Conservation (phyloP, 139 green algal genomes). For the Closterium sp. region DNA sequence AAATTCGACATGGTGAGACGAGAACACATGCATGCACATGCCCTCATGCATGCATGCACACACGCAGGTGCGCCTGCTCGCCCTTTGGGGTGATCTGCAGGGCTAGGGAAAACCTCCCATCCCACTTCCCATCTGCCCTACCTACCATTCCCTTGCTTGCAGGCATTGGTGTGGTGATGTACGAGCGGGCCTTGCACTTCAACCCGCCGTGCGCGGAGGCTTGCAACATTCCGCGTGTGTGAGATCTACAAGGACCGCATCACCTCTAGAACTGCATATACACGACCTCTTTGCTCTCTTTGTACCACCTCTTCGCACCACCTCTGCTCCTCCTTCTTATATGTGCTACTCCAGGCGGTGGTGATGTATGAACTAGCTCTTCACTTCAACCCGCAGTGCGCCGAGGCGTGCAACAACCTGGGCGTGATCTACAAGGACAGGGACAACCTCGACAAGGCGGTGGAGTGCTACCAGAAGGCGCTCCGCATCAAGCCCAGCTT, state of each 20-base stretch:
- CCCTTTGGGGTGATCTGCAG: too few species aligned
- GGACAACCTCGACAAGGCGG: constrained; percentile 72
- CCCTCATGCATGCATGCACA: background rate
- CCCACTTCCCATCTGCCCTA: too few species aligned
- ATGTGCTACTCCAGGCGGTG: constrained; percentile 66
- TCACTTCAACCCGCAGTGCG: constrained; percentile 70
- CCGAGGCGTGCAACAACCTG: constrained; percentile 93
- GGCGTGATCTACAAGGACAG: constrained; percentile 74
- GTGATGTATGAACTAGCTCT: constrained; percentile 88
- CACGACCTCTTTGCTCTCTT: background rate
- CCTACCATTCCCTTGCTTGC: too few species aligned
- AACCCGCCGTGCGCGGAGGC: constrained; percentile 80
- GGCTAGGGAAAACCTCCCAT: too few species aligned
- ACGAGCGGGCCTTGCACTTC: too few species aligned
- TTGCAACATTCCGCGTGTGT: constrained; percentile 89
- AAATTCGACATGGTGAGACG: constrained; percentile 46
- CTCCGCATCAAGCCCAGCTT: constrained; percentile 57
- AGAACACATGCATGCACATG: background rate
- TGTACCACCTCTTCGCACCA: background rate
- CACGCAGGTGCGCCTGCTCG: constrained; percentile 37
- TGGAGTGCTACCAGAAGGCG: constrained; percentile 64
- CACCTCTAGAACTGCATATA: constrained; percentile 34
- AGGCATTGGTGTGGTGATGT: too few species aligned
- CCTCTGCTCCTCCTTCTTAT: background rate
- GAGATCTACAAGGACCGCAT: constrained; percentile 65